A percentile compares a stretch with the other conserved stretches of the same genome.
Conservation (phyloP, 768 basidiomycete species). For the Trametes maxima region DNA sequence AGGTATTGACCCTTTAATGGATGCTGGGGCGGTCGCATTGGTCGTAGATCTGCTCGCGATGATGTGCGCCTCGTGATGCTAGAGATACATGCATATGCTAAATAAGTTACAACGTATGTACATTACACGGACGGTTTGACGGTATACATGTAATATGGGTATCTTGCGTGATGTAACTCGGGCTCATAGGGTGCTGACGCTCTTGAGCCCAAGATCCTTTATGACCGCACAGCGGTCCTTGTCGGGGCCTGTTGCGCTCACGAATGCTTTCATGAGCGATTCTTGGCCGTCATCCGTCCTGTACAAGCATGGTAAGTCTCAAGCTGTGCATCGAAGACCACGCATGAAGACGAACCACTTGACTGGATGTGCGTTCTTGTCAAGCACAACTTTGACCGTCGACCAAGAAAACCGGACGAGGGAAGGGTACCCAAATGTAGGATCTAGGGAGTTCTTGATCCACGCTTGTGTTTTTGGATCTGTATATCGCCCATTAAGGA, state of each 20-base stretch:
- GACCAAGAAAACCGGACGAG: conserved; percentile 95
- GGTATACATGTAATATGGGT: conserved; percentile 13
- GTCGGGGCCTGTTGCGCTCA: conserved; percentile 67
- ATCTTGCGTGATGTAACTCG: neutral
- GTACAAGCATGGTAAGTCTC: neutral
- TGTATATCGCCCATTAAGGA: conserved; percentile 29
- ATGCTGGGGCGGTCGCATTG: neutral
- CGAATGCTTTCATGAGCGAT: conserved; percentile 75
- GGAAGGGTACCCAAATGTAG: conserved; percentile 90
- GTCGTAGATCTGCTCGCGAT: neutral
- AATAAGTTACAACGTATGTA: conserved; percentile 22
- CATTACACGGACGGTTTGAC: conserved; percentile 20
- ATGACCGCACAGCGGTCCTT: conserved; percentile 73
- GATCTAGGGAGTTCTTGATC: conserved; percentile 75
- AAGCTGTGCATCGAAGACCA: neutral
- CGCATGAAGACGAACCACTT: conserved; percentile 62
- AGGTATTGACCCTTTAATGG: conserved; percentile 7
- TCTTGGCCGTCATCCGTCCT: conserved; percentile 89
- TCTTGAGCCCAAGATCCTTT: conserved; percentile 73
- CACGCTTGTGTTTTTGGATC: conserved; percentile 94
- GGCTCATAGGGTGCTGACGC: conserved; percentile 63
- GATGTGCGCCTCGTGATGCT: conserved; percentile 1
- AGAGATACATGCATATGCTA: conserved; percentile 21
- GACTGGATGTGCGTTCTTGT: conserved; percentile 75
- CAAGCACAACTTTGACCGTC: conserved; percentile 83